Evolutionary conservation across 345 rosid species (phyloP), one percentile per base, ranked within the genome.

Genomic region (Citrus australasica): DNA sequence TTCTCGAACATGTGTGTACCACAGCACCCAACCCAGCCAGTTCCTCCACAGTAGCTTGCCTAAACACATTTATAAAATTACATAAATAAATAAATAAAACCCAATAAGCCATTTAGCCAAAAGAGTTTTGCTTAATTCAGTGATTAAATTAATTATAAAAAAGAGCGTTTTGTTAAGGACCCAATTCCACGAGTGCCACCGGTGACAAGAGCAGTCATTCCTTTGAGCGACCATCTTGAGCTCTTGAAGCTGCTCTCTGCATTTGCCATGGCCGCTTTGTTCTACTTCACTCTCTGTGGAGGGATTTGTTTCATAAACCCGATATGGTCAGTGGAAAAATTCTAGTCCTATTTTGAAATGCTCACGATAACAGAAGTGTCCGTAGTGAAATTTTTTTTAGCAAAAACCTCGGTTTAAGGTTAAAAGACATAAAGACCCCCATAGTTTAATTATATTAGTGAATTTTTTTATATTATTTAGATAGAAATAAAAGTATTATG

Each of bases 121-220:
- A 67, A 22, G 27, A 48, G 22, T 13, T 37, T n/a, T 24, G 7
- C 13, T 37, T 9, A 37, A 37, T 30, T 17, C 67, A 30, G 33
- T 14, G n/a, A 30, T 17, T 53, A 17, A 53, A 53, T 53, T 53
- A 1, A 2, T 42, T 42, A 40, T 68, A 17, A 19, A 21, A 25
- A 69, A 42, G 30, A 53, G 22, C 19, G 56, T 4, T 53, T 53
- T 53, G 6, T 4, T 53, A 53, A 53, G 58, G 42, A 90, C 98
- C 98, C 97, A 65, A 94, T 94, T 68, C 98, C 98, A 64, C 97
- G 94, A 70, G 98, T 92, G 65, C 97, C 97, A 30, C 98, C 98
- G 71, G 97, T 91, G 74, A 92, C 94, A 5, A 94, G 88, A 82
- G 98, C 95, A 0, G 87, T 92, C 84, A 76, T 82, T 9, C 95